Conservation (phyloP, 306 rosid species). For the Canavalia ensiformis region DNA sequence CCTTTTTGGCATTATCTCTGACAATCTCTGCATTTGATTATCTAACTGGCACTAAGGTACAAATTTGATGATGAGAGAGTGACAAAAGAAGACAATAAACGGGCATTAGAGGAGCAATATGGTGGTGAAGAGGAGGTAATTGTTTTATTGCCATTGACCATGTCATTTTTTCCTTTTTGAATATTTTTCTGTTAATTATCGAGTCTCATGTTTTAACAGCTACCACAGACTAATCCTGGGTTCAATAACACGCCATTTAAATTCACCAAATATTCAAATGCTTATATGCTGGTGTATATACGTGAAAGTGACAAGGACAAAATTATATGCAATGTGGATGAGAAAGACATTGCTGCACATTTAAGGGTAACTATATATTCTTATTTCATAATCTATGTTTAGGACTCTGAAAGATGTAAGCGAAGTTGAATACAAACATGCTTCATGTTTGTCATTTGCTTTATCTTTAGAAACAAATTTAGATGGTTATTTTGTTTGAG, state of each 20-base stretch:
- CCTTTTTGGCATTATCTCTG: slow-evolving; percentile 8
- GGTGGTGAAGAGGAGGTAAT: slow-evolving; percentile 98
- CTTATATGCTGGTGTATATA: slow-evolving; percentile 95
- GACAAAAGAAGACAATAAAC: slow-evolving; percentile 89
- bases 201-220: slow-evolving; percentile 56
- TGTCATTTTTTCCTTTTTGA: slow-evolving; percentile 34
- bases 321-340: slow-evolving; percentile 91
- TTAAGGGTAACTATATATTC: slow-evolving; percentile 75
- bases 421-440: slow-evolving; percentile 15
- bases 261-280: slow-evolving; percentile 94
- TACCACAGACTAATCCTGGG: slow-evolving; percentile 95
- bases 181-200: slow-evolving; percentile 35
- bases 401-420: neutral
- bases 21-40: slow-evolving; percentile 14
- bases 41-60: slow-evolving; percentile 63
- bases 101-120: slow-evolving; percentile 96
- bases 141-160: slow-evolving; percentile 23
- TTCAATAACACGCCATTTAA: slow-evolving; percentile 93
- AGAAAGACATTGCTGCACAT: slow-evolving; percentile 97
- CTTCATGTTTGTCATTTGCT: slow-evolving; percentile 27
- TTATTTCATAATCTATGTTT: neutral
- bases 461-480: neutral
- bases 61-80: slow-evolving; percentile 95
- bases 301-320: slow-evolving; percentile 98
- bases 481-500: slow-evolving; percentile 22